A percentile compares a stretch with the other conserved stretches of the same genome.
Conservation (phyloP, 2,329 filamentous ascomycete species). For the Exserohilum turcica region DNA sequence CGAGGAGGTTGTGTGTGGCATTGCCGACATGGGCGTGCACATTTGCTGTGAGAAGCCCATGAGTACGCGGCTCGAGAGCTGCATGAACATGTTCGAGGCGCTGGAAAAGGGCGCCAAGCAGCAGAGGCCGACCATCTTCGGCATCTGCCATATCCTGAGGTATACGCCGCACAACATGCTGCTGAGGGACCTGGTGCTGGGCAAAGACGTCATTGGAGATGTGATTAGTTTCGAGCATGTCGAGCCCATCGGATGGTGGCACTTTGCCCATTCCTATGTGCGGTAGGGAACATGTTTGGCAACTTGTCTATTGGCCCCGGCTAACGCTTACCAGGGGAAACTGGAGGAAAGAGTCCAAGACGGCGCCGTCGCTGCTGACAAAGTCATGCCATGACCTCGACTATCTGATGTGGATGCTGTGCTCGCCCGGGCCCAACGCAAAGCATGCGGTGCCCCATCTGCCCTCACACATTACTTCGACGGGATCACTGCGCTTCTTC, state of each 20-base stretch:
- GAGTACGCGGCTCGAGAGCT: conserved; percentile 77
- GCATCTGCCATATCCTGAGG: conserved; percentile 89
- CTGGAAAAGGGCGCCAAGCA: conserved; percentile 44
- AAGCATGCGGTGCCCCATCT: conserved; percentile 64
- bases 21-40: conserved; percentile 73
- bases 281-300: conserved; percentile 51
- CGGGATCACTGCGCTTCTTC: conserved; percentile 79
- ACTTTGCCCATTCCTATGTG: conserved; percentile 70
- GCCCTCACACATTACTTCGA: conserved; percentile 75
- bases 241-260: conserved; percentile 95
- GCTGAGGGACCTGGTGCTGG: conserved; percentile 75
- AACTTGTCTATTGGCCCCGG: background rate
- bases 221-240: conserved; percentile 86
- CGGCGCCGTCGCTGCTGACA: conserved; percentile 82
- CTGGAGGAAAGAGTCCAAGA: conserved; percentile 80
- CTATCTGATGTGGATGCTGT: conserved; percentile 87
- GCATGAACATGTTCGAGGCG: conserved; percentile 72
- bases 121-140: conserved; percentile 64
- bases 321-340: conserved; percentile 67
- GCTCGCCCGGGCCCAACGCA: conserved; percentile 64
- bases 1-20: conserved; percentile 74
- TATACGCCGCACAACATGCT: conserved; percentile 93
- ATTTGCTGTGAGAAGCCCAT: conserved; percentile 96
- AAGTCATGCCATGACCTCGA: conserved; percentile 98
- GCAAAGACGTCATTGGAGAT: conserved; percentile 79